phyloP scores from a whole-genome alignment of 2,329 filamentous ascomycete species.

The Monilinia aucupariae region DNA sequence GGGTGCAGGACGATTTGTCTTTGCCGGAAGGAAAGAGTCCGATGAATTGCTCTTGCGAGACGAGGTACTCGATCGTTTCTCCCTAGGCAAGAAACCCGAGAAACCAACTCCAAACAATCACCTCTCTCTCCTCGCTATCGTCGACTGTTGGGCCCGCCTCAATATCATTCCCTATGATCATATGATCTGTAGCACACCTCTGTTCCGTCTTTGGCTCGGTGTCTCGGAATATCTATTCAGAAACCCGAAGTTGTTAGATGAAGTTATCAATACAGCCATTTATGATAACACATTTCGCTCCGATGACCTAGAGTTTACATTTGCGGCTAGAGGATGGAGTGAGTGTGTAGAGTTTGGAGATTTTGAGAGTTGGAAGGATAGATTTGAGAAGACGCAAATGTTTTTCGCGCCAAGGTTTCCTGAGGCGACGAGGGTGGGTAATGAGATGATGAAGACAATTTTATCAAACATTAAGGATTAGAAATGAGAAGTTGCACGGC shows the following conservation, averaged over 20 bases:
- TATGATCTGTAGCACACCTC: conserved; percentile 97
- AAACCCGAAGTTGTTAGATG: conserved; percentile 72
- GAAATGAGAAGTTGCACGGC: background rate
- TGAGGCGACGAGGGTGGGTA: conserved; percentile 81
- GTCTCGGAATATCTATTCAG: conserved; percentile 97
- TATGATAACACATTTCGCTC: conserved; percentile 88
- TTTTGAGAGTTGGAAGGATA: conserved; percentile 86
- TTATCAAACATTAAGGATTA: conserved; percentile 64
- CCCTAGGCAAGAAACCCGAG: conserved; percentile 60
- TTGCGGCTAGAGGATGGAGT: conserved; percentile 92
- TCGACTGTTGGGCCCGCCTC: conserved; percentile 95
- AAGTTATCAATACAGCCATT: conserved; percentile 78
- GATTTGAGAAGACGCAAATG: conserved; percentile 81
- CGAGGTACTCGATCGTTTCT: conserved; percentile 82
- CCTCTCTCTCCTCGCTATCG: conserved; percentile 87
- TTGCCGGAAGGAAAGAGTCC: conserved; percentile 47
- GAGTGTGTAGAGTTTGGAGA: conserved; percentile 87
- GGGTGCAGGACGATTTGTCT: conserved; percentile 70
- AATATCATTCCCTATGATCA: conserved; percentile 96
- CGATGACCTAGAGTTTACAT: conserved; percentile 95
- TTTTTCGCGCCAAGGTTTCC: conserved; percentile 90
- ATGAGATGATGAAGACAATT: conserved; percentile 96
- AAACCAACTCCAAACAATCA: conserved; percentile 80
- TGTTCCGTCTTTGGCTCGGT: conserved; percentile 93
- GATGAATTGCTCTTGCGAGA: conserved; percentile 67